These are phyloP conservation scores for Cladophialophora chaetospira DNA, from an alignment of 2,329 filamentous ascomycete genomes.

Conservation along the genomic window DNA sequence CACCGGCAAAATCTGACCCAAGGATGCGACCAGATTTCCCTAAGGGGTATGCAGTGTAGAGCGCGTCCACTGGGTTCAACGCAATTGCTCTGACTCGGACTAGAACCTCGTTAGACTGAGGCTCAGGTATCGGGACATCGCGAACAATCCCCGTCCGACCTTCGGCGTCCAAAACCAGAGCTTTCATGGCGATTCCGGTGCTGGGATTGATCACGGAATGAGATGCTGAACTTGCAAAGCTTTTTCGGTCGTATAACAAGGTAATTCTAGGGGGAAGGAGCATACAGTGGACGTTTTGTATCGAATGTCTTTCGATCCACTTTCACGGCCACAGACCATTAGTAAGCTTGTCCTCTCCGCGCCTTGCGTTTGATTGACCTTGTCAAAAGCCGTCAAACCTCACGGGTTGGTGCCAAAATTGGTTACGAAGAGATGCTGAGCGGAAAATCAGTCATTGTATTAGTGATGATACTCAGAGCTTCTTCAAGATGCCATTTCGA, in stretches of 20 bases:
- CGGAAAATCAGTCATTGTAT: neutral
- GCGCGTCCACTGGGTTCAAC: slow-evolving; percentile 30
- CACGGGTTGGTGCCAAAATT: neutral
- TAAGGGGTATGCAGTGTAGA: slow-evolving; percentile 8
- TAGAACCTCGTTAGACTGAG: neutral
- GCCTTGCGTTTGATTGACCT: neutral
- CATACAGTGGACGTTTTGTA: too few species aligned
- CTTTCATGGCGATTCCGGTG: slow-evolving; percentile 2
- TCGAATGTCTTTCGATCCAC: too few species aligned
- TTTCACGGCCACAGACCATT: too few species aligned
- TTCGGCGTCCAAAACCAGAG: neutral
- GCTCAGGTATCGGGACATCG: neutral
- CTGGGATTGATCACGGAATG: too few species aligned
- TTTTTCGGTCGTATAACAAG: too few species aligned
- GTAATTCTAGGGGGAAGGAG: too few species aligned
- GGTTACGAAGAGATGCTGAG: neutral
- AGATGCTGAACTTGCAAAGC: too few species aligned
- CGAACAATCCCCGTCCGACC: neutral
- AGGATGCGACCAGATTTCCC: slow-evolving; percentile 10
- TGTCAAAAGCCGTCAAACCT: neutral
- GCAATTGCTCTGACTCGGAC: slow-evolving; percentile 30
- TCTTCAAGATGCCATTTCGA: too few species aligned
- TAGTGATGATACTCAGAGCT: neutral
- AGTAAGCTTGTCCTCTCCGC: neutral
- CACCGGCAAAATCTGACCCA: neutral